Evolutionary conservation across 1,284 basidiomycete genomes (phyloP).

Genomic region (Amylostereum areolatum): DNA sequence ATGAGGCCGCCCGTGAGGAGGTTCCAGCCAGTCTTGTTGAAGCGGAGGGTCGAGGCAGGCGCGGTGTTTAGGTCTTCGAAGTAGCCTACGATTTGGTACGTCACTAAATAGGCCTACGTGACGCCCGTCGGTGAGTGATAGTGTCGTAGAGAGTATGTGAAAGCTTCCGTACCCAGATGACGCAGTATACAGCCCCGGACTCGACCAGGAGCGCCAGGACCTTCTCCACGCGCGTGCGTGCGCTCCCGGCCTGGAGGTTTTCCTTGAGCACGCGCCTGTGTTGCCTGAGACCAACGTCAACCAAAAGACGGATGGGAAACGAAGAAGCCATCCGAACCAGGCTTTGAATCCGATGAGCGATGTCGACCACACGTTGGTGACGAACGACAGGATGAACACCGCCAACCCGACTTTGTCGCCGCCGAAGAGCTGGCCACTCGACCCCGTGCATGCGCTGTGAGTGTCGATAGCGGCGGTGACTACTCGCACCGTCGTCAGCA

Average conservation of each 20-base stretch:
- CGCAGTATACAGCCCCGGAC: background rate
- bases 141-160: too few species aligned
- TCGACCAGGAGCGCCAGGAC: background rate
- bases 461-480: background rate
- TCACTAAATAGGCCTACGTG: too few species aligned
- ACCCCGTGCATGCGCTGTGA: background rate
- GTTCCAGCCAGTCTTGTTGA: too few species aligned
- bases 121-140: too few species aligned
- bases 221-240: background rate
- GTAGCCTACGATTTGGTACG: too few species aligned
- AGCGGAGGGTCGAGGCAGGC: too few species aligned
- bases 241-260: background rate
- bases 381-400: background rate
- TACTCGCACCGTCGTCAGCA: too few species aligned
- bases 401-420: background rate
- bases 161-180: background rate
- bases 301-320: background rate
- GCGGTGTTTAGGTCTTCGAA: too few species aligned
- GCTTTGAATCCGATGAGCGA: background rate
- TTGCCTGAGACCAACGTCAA: background rate
- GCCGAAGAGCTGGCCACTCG: background rate
- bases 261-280: background rate
- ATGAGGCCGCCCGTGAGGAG: too few species aligned
- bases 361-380: background rate
- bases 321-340: background rate